Conservation (phyloP, 2,329 filamentous ascomycete genomes). For the Exophiala sp. region DNA sequence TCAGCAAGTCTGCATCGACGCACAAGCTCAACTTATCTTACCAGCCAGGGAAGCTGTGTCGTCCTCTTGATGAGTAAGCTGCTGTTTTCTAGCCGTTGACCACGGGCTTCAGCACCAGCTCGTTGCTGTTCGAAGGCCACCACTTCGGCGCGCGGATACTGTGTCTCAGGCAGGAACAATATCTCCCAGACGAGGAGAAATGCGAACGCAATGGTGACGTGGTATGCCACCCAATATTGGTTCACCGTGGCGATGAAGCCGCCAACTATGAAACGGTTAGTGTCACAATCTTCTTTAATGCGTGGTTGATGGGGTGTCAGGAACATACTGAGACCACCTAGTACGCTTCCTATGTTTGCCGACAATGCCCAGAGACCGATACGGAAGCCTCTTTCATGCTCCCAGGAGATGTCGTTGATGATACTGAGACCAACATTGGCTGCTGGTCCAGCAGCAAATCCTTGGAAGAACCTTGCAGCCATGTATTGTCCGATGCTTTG, state of each 20-base stretch:
- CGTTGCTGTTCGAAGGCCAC: slow-evolving; percentile 1
- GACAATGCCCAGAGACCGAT: slow-evolving; percentile 12
- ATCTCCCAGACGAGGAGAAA: slow-evolving; percentile 4
- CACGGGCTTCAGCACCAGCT: background rate
- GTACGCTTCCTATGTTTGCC: slow-evolving; percentile 4
- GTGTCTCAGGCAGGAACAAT: slow-evolving; percentile 10
- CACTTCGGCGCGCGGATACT: slow-evolving; percentile 5
- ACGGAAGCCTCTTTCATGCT: slow-evolving; percentile 10
- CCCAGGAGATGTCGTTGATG: slow-evolving; percentile 16
- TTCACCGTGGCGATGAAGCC: slow-evolving; percentile 3
- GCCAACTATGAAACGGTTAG: slow-evolving; percentile 4
- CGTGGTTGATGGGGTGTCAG: background rate
- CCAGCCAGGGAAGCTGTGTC: slow-evolving; percentile 6
- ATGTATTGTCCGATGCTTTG: slow-evolving; percentile 6
- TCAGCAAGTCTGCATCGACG: background rate
- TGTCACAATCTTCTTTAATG: background rate
- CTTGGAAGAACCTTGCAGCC: slow-evolving; percentile 16
- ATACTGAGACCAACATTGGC: slow-evolving; percentile 12
- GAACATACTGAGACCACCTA: slow-evolving; percentile 5
- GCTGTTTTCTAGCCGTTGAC: background rate
- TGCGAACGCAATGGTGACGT: slow-evolving; percentile 10
- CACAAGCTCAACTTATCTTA: background rate
- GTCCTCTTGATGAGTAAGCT: slow-evolving; percentile 6
- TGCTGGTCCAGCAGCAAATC: slow-evolving; percentile 9
- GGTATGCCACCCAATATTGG: slow-evolving; percentile 12